Conservation (phyloP, 208 protist genomes). For the Pavlovales sp. region DNA sequence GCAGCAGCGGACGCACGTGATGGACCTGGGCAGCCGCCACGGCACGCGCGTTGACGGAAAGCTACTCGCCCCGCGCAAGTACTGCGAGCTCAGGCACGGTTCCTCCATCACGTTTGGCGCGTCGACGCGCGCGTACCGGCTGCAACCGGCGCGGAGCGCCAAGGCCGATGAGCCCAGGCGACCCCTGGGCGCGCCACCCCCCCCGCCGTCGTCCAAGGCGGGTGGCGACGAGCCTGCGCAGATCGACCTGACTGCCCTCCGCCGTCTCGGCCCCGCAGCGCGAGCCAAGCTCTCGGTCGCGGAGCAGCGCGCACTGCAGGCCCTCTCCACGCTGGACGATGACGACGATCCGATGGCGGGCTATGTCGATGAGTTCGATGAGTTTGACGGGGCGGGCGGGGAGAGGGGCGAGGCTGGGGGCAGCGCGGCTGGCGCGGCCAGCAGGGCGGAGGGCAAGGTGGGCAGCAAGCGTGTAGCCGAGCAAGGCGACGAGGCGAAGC, state of each 20-base stretch:
- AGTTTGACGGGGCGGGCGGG: background rate
- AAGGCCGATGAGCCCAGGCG: background rate
- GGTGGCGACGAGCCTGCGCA: background rate
- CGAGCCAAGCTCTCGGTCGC: background rate
- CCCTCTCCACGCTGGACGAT: background rate
- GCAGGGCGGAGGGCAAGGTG: no score
- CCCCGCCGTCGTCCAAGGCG: background rate
- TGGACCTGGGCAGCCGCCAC: background rate
- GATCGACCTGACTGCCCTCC: background rate
- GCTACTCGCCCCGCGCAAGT: background rate
- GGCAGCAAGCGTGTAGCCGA: background rate
- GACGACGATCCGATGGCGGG: background rate
- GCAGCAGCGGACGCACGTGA: background rate
- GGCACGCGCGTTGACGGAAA: conserved; percentile 3
- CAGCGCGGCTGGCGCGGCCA: no score
- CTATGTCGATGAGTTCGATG: background rate
- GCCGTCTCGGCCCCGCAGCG: background rate
- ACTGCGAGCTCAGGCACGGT: background rate
- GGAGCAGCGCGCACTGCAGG: background rate
- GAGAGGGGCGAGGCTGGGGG: background rate
- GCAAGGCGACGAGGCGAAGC: background rate
- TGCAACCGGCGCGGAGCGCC: background rate
- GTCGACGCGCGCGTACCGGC: background rate
- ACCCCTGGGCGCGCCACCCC: background rate
- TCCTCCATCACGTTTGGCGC: background rate